phyloP scores from a whole-genome alignment of 768 basidiomycete genomes.

The Cystoderma amianthinum region DNA sequence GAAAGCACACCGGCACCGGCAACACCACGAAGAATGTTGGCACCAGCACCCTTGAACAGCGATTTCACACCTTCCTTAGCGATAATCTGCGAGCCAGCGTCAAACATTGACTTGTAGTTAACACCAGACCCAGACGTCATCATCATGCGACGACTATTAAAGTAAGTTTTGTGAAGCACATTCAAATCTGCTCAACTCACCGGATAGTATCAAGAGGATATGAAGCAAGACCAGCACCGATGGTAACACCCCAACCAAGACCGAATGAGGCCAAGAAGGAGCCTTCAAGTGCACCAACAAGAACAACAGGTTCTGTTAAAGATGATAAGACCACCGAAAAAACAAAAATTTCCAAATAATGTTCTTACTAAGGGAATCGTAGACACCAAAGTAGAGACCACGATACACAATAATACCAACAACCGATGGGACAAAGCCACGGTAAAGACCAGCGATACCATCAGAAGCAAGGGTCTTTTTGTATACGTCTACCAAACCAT shows the following conservation, averaged over 20 bases:
- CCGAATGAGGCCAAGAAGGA: constrained; percentile 96
- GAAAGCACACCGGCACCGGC: constrained; percentile 99
- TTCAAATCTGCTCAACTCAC: constrained; percentile 28
- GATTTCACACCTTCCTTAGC: constrained; percentile 94
- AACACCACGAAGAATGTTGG: constrained; percentile 95
- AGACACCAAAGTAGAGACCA: constrained; percentile 99
- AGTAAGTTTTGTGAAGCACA: constrained; percentile 9
- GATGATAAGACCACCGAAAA: too few species aligned
- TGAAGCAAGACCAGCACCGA: constrained; percentile 98
- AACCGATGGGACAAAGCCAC: constrained; percentile 98
- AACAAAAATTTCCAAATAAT: constrained; percentile 12
- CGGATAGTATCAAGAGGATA: constrained; percentile 91
- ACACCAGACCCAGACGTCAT: constrained; percentile 95
- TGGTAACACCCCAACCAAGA: constrained; percentile 99
- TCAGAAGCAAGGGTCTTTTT: constrained; percentile 95
- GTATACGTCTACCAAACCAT: constrained; percentile 96
- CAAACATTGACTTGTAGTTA: constrained; percentile 99
- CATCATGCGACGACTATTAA: constrained; percentile 98
- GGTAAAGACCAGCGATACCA: constrained; percentile 98
- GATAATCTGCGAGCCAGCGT: constrained; percentile 90
- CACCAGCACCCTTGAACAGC: constrained; percentile 99
- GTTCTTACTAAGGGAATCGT: constrained; percentile 87
- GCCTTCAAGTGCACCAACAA: constrained; percentile 91
- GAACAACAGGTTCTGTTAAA: constrained; percentile 94
- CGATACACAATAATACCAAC: constrained; percentile 99